Percentiles rank a stretch among this genome's conserved stretches.
Conservation (phyloP, 1,139 yeast genomes). For the Candida sojae region DNA sequence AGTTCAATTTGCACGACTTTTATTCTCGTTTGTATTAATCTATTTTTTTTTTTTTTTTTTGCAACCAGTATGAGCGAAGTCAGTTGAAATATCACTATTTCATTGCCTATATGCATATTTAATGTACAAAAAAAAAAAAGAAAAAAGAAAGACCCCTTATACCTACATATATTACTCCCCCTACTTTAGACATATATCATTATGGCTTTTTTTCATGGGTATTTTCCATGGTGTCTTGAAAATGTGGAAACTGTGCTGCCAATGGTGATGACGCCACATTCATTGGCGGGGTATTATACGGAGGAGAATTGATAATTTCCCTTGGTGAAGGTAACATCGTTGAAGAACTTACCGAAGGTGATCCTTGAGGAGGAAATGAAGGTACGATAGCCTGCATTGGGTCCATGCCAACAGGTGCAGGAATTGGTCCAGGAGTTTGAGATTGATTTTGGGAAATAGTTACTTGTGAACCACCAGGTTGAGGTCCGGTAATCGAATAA, state of each 20-base stretch:
- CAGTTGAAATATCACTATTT: neutral
- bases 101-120: neutral
- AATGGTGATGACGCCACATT: neutral
- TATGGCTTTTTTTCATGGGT: neutral
- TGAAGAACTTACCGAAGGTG: neutral
- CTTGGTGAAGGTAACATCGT: neutral
- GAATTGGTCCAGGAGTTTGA: neutral
- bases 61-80: neutral
- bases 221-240: neutral
- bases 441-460: neutral
- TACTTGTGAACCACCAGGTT: neutral
- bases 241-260: neutral
- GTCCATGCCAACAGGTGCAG: too few species aligned
- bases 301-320: neutral
- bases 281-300: neutral
- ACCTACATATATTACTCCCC: too few species aligned
- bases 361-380: neutral
- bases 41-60: constrained; percentile 1
- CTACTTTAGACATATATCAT: too few species aligned
- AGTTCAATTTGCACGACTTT: neutral
- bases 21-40: neutral
- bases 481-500: neutral
- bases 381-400: too few species aligned
- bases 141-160: neutral
- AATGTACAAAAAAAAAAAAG: neutral